A percentile compares a stretch with the other conserved stretches of the same genome.
phyloP scores from a whole-genome alignment of 2,329 filamentous ascomycete species.

The Fusarium sp. region DNA sequence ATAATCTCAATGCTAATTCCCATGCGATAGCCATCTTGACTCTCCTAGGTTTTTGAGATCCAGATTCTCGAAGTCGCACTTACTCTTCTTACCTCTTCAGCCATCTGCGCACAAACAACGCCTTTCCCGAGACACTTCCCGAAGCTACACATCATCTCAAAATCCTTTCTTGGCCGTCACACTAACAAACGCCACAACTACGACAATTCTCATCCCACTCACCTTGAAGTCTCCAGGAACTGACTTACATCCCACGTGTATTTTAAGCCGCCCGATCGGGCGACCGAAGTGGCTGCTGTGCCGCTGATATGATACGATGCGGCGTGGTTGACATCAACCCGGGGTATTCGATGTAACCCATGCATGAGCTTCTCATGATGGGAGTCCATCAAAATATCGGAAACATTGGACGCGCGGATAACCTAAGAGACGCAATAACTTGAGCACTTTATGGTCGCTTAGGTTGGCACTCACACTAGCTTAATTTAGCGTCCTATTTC shows the following conservation, averaged over 20 bases:
- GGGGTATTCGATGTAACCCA: not conserved
- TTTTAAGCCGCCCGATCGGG: constrained; percentile 31
- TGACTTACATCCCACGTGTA: constrained; percentile 32
- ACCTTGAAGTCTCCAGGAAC: constrained; percentile 10
- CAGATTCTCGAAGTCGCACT: not conserved
- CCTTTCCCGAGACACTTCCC: not conserved
- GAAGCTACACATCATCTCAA: not conserved
- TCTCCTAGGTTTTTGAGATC: fast-evolving
- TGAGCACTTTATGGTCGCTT: fast-evolving
- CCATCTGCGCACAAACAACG: too few relatives aligned
- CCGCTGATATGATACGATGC: constrained; percentile 8
- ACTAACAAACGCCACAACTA: constrained; percentile 13
- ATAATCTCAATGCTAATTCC: not conserved
- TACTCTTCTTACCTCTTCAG: not conserved
- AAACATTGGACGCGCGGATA: not conserved
- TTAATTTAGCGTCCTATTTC: too few relatives aligned
- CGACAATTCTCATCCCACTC: not conserved
- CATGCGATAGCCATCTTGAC: not conserved
- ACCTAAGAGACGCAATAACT: not conserved
- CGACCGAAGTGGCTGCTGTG: constrained; percentile 32
- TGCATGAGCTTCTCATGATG: not conserved
- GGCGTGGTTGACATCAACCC: not conserved
- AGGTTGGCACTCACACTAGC: not conserved
- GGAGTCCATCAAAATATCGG: too few relatives aligned
- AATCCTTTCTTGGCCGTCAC: constrained; percentile 2